Evolutionary conservation across 2,329 filamentous ascomycete genomes (phyloP).

Genomic region (Massarina eburnea): DNA sequence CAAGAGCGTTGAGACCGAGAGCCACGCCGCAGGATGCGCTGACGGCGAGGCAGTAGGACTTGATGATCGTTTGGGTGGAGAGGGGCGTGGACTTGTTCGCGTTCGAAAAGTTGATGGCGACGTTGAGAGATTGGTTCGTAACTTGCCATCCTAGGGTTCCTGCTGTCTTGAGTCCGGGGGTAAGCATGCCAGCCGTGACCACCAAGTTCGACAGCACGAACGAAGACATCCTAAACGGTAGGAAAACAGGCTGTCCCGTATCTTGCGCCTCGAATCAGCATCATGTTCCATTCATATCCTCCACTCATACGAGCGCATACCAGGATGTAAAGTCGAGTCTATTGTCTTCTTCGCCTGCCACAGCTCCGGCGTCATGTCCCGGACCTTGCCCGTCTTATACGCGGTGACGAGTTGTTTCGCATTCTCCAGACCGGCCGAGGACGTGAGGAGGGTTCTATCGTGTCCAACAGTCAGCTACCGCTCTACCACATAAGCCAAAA

Average conservation of each 20-base stretch:
- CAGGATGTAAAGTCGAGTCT: slow-evolving; percentile 93
- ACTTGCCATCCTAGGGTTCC: slow-evolving; percentile 95
- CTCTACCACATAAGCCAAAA: background rate
- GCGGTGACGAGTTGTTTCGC: slow-evolving; percentile 79
- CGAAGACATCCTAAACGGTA: slow-evolving; percentile 96
- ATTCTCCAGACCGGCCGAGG: slow-evolving; percentile 74
- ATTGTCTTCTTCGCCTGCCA: slow-evolving; percentile 98
- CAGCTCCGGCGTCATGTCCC: slow-evolving; percentile 82
- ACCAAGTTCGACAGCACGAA: slow-evolving; percentile 93
- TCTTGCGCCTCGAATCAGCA: slow-evolving; percentile 57
- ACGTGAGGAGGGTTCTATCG: slow-evolving; percentile 79
- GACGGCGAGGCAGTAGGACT: slow-evolving; percentile 91
- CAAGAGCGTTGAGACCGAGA: slow-evolving; percentile 84
- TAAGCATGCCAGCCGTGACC: slow-evolving; percentile 96
- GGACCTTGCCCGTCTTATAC: slow-evolving; percentile 83
- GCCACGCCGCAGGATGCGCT: slow-evolving; percentile 92
- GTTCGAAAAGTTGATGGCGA: slow-evolving; percentile 96
- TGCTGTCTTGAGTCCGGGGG: slow-evolving; percentile 77
- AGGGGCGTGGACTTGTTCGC: slow-evolving; percentile 96
- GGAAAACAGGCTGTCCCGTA: slow-evolving; percentile 85
- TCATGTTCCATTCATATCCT: background rate
- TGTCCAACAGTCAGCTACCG: slow-evolving; percentile 17
- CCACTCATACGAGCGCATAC: slow-evolving; percentile 52
- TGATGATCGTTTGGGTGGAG: slow-evolving; percentile 74
- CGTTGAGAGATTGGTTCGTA: slow-evolving; percentile 95